Percentiles rank a stretch among this genome's conserved stretches.
These are phyloP conservation scores for Zea luxurians DNA, from an alignment of 176 grass and related monocot genomes.

Conservation along the genomic window DNA sequence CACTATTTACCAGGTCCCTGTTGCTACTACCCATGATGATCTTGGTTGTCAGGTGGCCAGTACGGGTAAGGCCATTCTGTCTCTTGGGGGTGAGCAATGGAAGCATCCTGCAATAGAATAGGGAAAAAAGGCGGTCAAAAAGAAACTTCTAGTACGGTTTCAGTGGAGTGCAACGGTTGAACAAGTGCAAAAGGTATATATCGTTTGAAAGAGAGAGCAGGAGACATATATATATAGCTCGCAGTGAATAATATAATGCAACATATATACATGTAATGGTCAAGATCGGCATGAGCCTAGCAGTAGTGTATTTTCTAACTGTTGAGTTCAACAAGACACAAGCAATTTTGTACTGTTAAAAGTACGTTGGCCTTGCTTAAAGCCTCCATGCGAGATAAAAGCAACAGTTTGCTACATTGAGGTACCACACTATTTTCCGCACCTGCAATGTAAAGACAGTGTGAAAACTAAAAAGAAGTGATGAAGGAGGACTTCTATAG, in stretches of 20 bases:
- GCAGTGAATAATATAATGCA: neutral
- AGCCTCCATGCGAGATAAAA: no score
- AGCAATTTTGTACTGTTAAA: no score
- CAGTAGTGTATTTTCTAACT: no score
- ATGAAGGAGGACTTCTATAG: no score
- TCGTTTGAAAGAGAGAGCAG: slow-evolving; percentile 35
- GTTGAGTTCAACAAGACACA: no score
- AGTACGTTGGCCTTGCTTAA: no score
- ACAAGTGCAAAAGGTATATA: slow-evolving; percentile 24
- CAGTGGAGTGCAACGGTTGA: slow-evolving; percentile 32
- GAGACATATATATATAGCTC: neutral
- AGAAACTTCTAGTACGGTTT: slow-evolving; percentile 27
- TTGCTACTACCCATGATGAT: slow-evolving; percentile 96
- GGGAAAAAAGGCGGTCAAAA: slow-evolving; percentile 40
- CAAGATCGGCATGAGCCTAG: no score
- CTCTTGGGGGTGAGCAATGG: slow-evolving; percentile 90
- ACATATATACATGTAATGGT: neutral
- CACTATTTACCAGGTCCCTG: slow-evolving; percentile 45
- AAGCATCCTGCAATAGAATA: slow-evolving; percentile 67
- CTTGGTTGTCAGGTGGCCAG: slow-evolving; percentile 90
- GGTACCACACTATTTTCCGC: no score
- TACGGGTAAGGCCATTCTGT: slow-evolving; percentile 95
- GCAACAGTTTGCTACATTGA: no score
- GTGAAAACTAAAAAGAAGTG: no score
- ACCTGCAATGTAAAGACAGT: no score